Percentiles rank a stretch among this genome's conserved stretches.
phyloP scores from a whole-genome alignment of 805 yeast genomes.

The Ogataea trehalophila region DNA sequence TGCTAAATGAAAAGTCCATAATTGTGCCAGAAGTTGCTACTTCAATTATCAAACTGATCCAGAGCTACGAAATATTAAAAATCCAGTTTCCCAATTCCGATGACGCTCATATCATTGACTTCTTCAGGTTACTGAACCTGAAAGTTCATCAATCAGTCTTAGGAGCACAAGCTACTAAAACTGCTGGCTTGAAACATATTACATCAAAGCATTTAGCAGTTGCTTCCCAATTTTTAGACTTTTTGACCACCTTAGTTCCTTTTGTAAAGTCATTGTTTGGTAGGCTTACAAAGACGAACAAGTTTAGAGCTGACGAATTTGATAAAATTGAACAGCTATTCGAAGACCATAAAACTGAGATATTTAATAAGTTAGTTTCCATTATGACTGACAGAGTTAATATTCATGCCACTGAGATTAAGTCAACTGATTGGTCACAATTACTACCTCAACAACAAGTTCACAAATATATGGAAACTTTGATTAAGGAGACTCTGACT shows the following conservation, averaged over 20 bases:
- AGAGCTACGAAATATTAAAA: slow-evolving; percentile 52
- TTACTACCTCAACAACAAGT: slow-evolving; percentile 41
- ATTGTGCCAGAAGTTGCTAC: slow-evolving; percentile 52
- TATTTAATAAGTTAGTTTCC: slow-evolving; percentile 59
- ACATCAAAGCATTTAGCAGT: slow-evolving; percentile 68
- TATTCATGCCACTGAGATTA: slow-evolving; percentile 44
- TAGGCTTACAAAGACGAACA: slow-evolving; percentile 27
- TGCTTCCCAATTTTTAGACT: slow-evolving; percentile 59
- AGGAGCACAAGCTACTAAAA: slow-evolving; percentile 70
- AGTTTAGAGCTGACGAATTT: slow-evolving; percentile 32
- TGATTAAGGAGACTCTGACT: slow-evolving; percentile 63
- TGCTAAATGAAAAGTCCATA: slow-evolving; percentile 51
- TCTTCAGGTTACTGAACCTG: slow-evolving; percentile 48
- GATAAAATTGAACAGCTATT: slow-evolving; percentile 38
- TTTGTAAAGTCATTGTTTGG: slow-evolving; percentile 28
- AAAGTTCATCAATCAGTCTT: slow-evolving; percentile 56
- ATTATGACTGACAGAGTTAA: slow-evolving; percentile 64
- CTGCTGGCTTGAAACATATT: slow-evolving; percentile 70
- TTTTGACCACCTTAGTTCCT: slow-evolving; percentile 37
- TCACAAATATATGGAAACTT: slow-evolving; percentile 58
- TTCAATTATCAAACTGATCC: slow-evolving; percentile 36
- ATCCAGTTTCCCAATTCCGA: slow-evolving; percentile 50
- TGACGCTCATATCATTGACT: slow-evolving; percentile 39
- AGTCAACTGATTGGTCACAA: slow-evolving; percentile 45
- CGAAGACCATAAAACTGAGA: slow-evolving; percentile 58